Evolutionary conservation across 176 grass and related monocot genomes (phyloP), one percentile per base, ranked within the genome.

Genomic region (Phyllostachys edulis): DNA sequence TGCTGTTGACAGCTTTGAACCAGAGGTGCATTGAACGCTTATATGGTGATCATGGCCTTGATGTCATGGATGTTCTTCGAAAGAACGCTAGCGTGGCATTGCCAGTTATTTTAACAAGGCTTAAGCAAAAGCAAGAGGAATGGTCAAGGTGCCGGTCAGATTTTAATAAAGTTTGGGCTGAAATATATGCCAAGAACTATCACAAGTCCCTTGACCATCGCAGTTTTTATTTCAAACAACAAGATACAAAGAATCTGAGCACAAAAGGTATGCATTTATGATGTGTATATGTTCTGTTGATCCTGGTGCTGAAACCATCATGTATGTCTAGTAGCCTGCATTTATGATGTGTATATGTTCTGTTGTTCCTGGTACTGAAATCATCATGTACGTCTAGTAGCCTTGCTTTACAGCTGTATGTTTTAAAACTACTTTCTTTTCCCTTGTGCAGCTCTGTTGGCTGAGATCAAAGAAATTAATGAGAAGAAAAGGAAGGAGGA

Each of bases 221-320:
- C 69, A 92, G 93, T 79, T 95, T 95, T 83, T 92, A 90, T 88
- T 95, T 92, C 69, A 95, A 95, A 61, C 90, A 92, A 78, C 93
- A 95, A 66, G 90, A 95, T 54, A 69, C 90, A 71, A 92, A 95
- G 90, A 92, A 80, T 52, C 88, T 95, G 78, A 88, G 90, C 75
- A 92, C 87, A 73, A 95, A 92, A 86, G 88, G 93, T 95, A 86
- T 89, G 61, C 80, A 74, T 77, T 76, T 80, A 68, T 81, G 56
- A 44, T 47, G 50, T 75, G 20, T 75, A 51, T 13, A 17, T 78
- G 34, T 56, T 75, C 29, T 21, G 1, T 51, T 80, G 6, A 50
- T 66, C 41, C 47, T 81, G 20, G 24, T 82, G 76, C n/a, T 54
- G 21, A 27, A 80, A 66, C 67, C n/a, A 72, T 82, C 50, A 14